Conservation (phyloP, 129 eudicot species). For the Chrysanthemum makinoi region DNA sequence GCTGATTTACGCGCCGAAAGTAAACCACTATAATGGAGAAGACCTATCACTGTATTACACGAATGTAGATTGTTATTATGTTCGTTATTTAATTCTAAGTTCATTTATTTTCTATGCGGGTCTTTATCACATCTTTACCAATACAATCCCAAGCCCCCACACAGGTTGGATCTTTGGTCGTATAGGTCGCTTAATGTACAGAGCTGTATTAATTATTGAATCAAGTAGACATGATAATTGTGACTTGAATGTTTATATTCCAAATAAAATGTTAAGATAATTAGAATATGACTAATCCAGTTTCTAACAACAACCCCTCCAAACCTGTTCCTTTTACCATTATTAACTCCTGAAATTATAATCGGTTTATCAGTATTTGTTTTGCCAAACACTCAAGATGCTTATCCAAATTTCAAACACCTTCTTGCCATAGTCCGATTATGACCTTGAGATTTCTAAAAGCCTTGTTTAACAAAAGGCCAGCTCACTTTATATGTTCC, state of each 20-base stretch:
- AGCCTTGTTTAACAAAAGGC: neutral
- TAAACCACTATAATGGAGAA: no score
- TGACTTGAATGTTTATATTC: neutral
- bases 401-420: neutral
- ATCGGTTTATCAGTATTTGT: neutral
- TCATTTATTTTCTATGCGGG: neutral
- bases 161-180: neutral
- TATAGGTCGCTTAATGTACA: neutral
- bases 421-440: neutral
- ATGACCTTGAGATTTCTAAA: neutral
- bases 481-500: neutral
- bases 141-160: neutral
- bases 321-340: neutral
- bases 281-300: neutral
- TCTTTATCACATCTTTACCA: neutral
- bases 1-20: no score
- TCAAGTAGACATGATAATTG: neutral
- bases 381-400: neutral
- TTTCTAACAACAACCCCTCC: neutral
- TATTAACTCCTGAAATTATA: no score
- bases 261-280: neutral
- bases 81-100: neutral
- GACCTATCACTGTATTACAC: no score
- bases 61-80: no score
- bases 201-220: neutral